Evolutionary conservation across 2,329 filamentous ascomycete genomes (phyloP), one percentile per base, ranked within the genome.

Genomic region (Hypoxylon sp.): DNA sequence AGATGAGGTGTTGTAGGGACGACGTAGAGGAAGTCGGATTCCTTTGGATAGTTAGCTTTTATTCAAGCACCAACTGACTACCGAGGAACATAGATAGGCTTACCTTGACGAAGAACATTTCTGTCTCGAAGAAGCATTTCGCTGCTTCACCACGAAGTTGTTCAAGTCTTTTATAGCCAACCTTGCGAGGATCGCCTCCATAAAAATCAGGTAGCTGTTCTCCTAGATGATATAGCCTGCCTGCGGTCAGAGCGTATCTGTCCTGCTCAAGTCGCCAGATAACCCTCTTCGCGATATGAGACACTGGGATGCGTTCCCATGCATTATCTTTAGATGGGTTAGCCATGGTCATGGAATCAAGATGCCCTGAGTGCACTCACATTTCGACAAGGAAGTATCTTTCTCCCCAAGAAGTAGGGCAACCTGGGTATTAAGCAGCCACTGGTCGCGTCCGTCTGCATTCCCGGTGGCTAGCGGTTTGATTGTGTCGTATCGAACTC

Each of bases 101-200:
- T 70, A 86, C 82, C 75, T 85, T 87, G 56, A 88, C 79, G 62
- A 87, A 87, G 66, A 87, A 88, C 76, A 87, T 77, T 59, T 87
- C 80, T 64, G 81, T 78, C 12, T 76, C 75, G 52, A 76, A 69
- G 66, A 86, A 85, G 60, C 74, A 75, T 46, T 79, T 73, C 70
- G 75, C 76, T 9, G 80, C 78, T 31, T 78, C 76, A 19, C 69
- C 65, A 36, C 75, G 77, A 25, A 84, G 74, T 46, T 69, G 69
- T 56, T 80, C 73, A 26, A 74, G 73, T 8, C 67, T 70, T 35
- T 69, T 66, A 51, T 76, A 76, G 44, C 70, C 67, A 67, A 83
- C 64, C 4, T 64, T 67, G 8, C 69, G 69, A 1, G 79, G 78
- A 27, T 78, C 70, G 6, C 67, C 71, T 31, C 73, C 75, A 51